These are phyloP conservation scores for Leccinum olivaceopallidum DNA, from an alignment of 768 basidiomycete genomes.

Conservation along the genomic window DNA sequence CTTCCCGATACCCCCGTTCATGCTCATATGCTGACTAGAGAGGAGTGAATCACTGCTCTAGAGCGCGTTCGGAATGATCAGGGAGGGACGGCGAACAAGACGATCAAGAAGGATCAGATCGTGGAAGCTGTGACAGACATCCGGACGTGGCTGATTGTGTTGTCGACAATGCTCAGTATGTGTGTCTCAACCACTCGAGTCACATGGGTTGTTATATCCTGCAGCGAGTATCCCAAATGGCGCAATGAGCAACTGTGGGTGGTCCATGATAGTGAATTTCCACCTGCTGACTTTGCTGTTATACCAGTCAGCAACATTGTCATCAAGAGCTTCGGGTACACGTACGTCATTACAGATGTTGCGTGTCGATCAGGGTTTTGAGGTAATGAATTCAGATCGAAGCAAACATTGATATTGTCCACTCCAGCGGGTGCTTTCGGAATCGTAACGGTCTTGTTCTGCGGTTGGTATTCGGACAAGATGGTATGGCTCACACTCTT, in stretches of 20 bases:
- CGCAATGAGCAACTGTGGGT: conserved; percentile 61
- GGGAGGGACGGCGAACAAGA: conserved; percentile 62
- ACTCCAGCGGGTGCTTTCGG: conserved; percentile 57
- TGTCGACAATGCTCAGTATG: conserved; percentile 57
- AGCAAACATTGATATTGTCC: conserved; percentile 58
- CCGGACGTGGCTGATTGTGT: conserved; percentile 61
- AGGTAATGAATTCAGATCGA: conserved; percentile 41
- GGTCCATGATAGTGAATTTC: background rate
- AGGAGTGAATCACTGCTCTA: conserved; percentile 61
- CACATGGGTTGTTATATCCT: conserved; percentile 1
- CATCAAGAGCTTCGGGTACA: conserved; percentile 64
- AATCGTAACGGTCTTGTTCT: conserved; percentile 47
- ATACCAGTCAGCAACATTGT: conserved; percentile 57
- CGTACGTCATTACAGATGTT: conserved; percentile 37
- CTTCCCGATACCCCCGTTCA: conserved; percentile 67
- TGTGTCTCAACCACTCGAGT: conserved; percentile 15
- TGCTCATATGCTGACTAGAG: conserved; percentile 52
- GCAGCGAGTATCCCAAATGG: conserved; percentile 69
- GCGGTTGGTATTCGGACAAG: conserved; percentile 67
- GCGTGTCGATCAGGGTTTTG: background rate
- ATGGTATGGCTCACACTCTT: conserved; percentile 39
- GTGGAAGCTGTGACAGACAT: conserved; percentile 56
- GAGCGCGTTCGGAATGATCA: conserved; percentile 70
- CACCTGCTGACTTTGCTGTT: background rate
- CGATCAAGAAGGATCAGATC: conserved; percentile 57